A percentile compares a stretch with the other conserved stretches of the same genome.
These are phyloP conservation scores for Trichosanthes truncata DNA, from an alignment of 306 rosid genomes.

Conservation along the genomic window DNA sequence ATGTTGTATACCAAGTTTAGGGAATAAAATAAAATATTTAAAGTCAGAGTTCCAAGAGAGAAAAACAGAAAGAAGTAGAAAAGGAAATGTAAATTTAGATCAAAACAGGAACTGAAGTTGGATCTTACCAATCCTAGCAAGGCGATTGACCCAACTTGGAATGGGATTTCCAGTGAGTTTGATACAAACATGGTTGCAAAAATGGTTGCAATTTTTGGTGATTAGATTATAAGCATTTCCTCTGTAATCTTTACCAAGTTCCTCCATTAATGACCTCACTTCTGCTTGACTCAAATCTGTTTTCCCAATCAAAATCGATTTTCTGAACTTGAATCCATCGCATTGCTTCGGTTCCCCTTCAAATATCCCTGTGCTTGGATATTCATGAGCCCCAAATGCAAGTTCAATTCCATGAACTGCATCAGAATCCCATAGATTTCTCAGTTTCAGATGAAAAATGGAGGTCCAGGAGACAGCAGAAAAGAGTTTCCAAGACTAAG, in stretches of 20 bases:
- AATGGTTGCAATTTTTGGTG: conserved; percentile 86
- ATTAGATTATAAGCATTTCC: conserved; percentile 87
- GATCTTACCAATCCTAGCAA: conserved; percentile 67
- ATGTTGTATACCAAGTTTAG: not conserved
- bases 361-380: conserved; percentile 67
- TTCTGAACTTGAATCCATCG: conserved; percentile 72
- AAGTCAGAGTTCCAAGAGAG: not conserved
- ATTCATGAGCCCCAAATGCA: conserved; percentile 88
- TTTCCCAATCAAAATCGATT: conserved; percentile 67
- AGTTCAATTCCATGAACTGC: conserved; percentile 44
- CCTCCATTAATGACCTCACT: conserved; percentile 55
- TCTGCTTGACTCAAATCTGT: conserved; percentile 41
- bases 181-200: conserved; percentile 64
- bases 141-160: conserved; percentile 93
- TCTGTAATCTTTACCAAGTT: conserved; percentile 48
- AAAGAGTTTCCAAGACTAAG: not conserved
- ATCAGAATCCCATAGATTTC: conserved; percentile 38
- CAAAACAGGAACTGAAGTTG: not conserved
- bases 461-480: not conserved
- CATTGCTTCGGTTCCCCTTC: conserved; percentile 80
- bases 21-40: not conserved
- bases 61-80: not conserved
- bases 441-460: conserved; percentile 5
- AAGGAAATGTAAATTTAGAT: not conserved
- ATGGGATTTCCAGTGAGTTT: conserved; percentile 68